Base-by-base conservation (phyloP, 2,329 filamentous ascomycete genomes). In the Didymella pinodella region DNA sequence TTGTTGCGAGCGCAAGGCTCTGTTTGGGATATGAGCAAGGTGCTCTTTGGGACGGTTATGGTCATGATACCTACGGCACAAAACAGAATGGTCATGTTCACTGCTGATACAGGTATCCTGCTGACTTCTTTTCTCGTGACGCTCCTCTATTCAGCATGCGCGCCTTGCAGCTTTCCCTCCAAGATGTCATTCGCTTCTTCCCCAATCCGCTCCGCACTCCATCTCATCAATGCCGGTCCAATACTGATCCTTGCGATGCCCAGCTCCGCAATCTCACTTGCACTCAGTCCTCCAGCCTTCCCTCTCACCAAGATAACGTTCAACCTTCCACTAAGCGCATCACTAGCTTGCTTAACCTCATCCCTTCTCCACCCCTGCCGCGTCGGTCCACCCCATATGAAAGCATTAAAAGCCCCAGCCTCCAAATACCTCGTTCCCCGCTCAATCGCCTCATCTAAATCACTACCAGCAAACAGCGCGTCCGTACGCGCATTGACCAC, bases 341-440 rank as follows among this genome's bases (percentile, higher is more conserved):
- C 54, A 7, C 12, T 26, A 18, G 65, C 63, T 43, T 8, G n/a
- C 32, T 36, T 32, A 10, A 75, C 67, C 50, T 75, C 74, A 25
- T 53, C 65, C 48, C 56, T 59, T 10, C 43, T 61, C 64, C 58
- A 72, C 3, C 40, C 84, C 73, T 14, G 79, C 69, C 34, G 59
- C 18, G 73, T 73, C 0, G 75, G 65, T 1, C 80, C 84, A 14
- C 86, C 86, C 85, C 85, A 88, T 50, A 87, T 84, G 74, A 88
- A 88, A 0, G 86, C 80, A 0, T 83, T 87, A 12, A 80, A 83
- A 0, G 86, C 86, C 0, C 86, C 86, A 2, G 85, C 85, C 0
- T 78, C 81, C 3, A 88, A 75, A 67, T 84, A 88, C n/a, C 81
- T 82, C 57, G 80, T 82, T 0, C 85, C 86, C 0, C 87, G 77